Evolutionary conservation across 1,139 yeast genomes (phyloP).

Genomic region (Yamadazyma kanchanaburiensis): DNA sequence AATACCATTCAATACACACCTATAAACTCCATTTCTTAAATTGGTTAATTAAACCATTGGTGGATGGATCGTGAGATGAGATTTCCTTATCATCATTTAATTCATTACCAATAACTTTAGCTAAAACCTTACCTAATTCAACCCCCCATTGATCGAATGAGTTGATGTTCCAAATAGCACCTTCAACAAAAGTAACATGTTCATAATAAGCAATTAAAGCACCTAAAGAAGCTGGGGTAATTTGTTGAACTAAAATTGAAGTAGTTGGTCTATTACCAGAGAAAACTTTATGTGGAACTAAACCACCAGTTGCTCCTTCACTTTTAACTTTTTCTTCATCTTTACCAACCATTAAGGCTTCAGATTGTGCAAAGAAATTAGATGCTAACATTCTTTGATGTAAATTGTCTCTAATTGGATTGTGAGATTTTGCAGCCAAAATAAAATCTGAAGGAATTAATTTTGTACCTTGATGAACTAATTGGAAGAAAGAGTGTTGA

Average conservation of each 20-base stretch:
- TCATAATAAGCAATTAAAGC: slow-evolving; percentile 96
- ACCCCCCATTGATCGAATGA: slow-evolving; percentile 99
- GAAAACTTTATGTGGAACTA: slow-evolving; percentile 94
- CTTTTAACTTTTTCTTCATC: slow-evolving; percentile 76
- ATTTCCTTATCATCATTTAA: slow-evolving; percentile 61
- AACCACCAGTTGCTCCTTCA: slow-evolving; percentile 83
- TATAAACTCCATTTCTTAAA: slow-evolving; percentile 78
- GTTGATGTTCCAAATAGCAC: slow-evolving; percentile 99
- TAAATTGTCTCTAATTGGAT: slow-evolving; percentile 90
- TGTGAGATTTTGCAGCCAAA: slow-evolving; percentile 95
- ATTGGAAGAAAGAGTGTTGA: slow-evolving; percentile 98
- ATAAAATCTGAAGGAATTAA: slow-evolving; percentile 95
- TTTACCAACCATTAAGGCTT: slow-evolving; percentile 97
- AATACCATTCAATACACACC: neutral
- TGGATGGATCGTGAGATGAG: slow-evolving; percentile 79
- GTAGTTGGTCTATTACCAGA: slow-evolving; percentile 99
- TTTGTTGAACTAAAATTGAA: slow-evolving; percentile 89
- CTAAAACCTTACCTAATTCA: slow-evolving; percentile 95
- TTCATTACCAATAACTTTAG: slow-evolving; percentile 91
- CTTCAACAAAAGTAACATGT: slow-evolving; percentile 95
- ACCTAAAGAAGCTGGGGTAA: slow-evolving; percentile 95
- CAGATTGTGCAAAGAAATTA: slow-evolving; percentile 97
- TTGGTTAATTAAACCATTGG: slow-evolving; percentile 89
- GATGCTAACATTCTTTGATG: slow-evolving; percentile 98
- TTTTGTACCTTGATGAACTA: slow-evolving; percentile 98